These are phyloP conservation scores for Syncephalis fuscata DNA, from an alignment of 371 early-diverging fungal genomes.

Conservation along the genomic window DNA sequence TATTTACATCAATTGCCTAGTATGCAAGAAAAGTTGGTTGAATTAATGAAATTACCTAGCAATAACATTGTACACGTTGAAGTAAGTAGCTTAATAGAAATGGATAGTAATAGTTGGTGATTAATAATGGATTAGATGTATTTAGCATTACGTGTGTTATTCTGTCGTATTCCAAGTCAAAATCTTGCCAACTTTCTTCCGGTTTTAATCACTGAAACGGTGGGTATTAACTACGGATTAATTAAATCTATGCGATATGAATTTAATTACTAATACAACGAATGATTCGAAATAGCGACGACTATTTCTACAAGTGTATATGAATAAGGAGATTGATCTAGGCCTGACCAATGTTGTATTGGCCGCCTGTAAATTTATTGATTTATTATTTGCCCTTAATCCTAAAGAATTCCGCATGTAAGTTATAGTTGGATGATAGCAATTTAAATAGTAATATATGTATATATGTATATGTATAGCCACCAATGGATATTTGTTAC, in stretches of 20 bases:
- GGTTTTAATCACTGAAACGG: slow-evolving; percentile 70
- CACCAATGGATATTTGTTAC: slow-evolving; percentile 87
- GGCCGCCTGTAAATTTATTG: slow-evolving; percentile 78
- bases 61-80: slow-evolving; percentile 59
- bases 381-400: slow-evolving; percentile 58
- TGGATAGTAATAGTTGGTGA: background rate
- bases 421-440: slow-evolving; percentile 4
- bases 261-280: too few relatives aligned
- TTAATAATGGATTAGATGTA: slow-evolving; percentile 33
- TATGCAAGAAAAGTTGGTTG: slow-evolving; percentile 81
- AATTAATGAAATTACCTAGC: slow-evolving; percentile 52
- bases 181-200: slow-evolving; percentile 84
- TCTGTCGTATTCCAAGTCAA: slow-evolving; percentile 58
- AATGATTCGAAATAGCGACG: too few relatives aligned
- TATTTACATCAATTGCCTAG: slow-evolving; percentile 59
- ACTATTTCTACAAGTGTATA: too few relatives aligned
- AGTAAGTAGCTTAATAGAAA: slow-evolving; percentile 9
- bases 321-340: slow-evolving; percentile 22
- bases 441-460: background rate
- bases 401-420: slow-evolving; percentile 75
- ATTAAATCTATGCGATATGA: too few relatives aligned
- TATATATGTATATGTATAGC: slow-evolving; percentile 13
- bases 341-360: slow-evolving; percentile 40
- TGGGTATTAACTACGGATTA: slow-evolving; percentile 20
- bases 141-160: slow-evolving; percentile 60